phyloP scores from a whole-genome alignment of 768 basidiomycete genomes.

The Coprinellus micaceus region DNA sequence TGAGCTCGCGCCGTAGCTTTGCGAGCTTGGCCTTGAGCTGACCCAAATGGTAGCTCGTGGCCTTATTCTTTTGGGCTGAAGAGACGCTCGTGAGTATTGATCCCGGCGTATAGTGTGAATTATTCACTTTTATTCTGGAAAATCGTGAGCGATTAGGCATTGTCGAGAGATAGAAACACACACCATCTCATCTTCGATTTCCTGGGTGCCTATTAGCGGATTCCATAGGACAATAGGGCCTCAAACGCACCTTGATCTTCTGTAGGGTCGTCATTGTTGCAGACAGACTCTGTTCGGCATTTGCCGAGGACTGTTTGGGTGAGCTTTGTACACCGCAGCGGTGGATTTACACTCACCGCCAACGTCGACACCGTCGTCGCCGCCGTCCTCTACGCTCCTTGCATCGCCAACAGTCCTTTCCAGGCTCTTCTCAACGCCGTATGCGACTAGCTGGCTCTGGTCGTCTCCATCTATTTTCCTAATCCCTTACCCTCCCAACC shows the following conservation, averaged over 20 bases:
- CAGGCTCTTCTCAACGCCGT: constrained; percentile 25
- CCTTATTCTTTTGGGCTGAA: constrained; percentile 93
- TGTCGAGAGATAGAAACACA: constrained; percentile 24
- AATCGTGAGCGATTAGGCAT: constrained; percentile 13
- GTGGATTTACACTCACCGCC: constrained; percentile 8
- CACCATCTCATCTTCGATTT: constrained; percentile 98
- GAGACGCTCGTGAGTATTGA: constrained; percentile 13
- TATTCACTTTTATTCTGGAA: constrained; percentile 74
- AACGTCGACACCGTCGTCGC: constrained; percentile 12
- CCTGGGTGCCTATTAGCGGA: constrained; percentile 40
- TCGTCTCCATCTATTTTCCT: constrained; percentile 21
- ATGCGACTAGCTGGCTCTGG: constrained; percentile 54
- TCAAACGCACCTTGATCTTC: constrained; percentile 69
- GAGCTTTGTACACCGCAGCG: constrained; percentile 1
- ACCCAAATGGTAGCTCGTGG: constrained; percentile 92
- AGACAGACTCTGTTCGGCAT: constrained; percentile 29
- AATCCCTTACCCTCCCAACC: constrained; percentile 15
- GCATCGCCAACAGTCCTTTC: constrained; percentile 24
- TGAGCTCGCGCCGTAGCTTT: constrained; percentile 92
- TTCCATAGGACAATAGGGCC: constrained; percentile 18
- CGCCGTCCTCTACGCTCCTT: constrained; percentile 8
- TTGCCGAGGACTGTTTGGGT: constrained; percentile 31
- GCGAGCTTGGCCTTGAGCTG: constrained; percentile 98
- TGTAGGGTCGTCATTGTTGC: constrained; percentile 84
- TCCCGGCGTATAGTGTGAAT: constrained; percentile 2